Evolutionary conservation across 176 grass and related monocot genomes (phyloP), one percentile per base, ranked within the genome.

Genomic region (Rhynchospora breviuscula): DNA sequence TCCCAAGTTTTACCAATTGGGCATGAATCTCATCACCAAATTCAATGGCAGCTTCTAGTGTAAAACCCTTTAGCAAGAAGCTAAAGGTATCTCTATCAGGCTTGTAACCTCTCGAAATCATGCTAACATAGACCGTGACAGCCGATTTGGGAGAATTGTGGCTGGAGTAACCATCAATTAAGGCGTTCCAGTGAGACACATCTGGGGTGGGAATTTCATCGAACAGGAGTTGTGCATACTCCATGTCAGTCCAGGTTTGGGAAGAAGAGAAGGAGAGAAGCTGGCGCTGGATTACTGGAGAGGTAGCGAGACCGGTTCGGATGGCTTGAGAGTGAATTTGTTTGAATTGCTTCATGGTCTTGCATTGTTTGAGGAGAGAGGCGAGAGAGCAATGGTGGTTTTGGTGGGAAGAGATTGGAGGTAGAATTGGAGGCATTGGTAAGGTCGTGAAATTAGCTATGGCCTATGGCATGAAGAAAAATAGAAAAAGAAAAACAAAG

Each of bases 81-180:
- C 86, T 86, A 78, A 99, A 93, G 25, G 91, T 99, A 87, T 98
- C 89, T 43, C 48, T 85, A 69, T 92, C 75, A 18, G 96, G 91
- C 8, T 33, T 81, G 60, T 3, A 67, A 7, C 96, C 96, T 19
- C 77, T 80, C 3, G 88, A 85, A 73, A 99, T 80, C 96, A 90
- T 89, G 44, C 52, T 62, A n/a, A 71, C 67, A 85, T 95, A 95
- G 0, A 56, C 64, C 15, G 46, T 78, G 10, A 92, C 46, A 23
- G 88, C 96, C 3, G 84, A 88, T 23, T 63, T 59, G 6, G 67
- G 81, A 7, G 8, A 57, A 62, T 53, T 11, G 29, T 49, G 78
- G 31, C 7, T 26, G 48, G 73, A 81, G 21, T 83, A 74, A 10
- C 19, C 63, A 10, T 62, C 11, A 40, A 89, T 70, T 10, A 81